Evolutionary conservation across 2,329 filamentous ascomycete genomes (phyloP), one percentile per base, ranked within the genome.

Genomic region (Herpotrichia juniperi): DNA sequence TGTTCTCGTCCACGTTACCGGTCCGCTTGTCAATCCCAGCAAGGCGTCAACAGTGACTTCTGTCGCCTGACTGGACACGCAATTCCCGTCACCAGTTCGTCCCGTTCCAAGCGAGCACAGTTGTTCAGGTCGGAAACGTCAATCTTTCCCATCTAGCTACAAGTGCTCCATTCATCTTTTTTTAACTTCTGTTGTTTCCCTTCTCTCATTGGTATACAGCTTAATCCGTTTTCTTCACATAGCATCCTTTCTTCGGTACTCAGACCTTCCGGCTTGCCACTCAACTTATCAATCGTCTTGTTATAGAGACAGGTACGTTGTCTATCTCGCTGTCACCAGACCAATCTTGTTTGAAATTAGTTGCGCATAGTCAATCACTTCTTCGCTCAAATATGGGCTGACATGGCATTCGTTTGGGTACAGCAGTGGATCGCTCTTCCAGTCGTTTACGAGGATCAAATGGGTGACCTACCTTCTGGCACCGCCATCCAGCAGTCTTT

Each of bases 391-490:
- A 61, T 53, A 74, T 75, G 68, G 66, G 60, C 73, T 76, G 64
- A 76, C 63, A 76, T 75, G 72, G 60, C 72, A 56, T 73, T 72
- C 57, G 58, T 74, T 62, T 76, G 72, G 73, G 60, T 76, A 53
- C 73, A 76, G 54, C 73, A 75, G 71, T 76, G 74, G 74, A 59
- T 76, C 51, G 67, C 73, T 52, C 63, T 76, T 64, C 73, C 74
- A 42, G 51, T 75, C 55, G 56, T 74, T 58, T 63, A 68, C 56
- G 70, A 75, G 52, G 65, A 68, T 56, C 68, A 65, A 55, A 76
- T 76, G 74, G 74, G 73, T 48, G 74, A 76, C 59, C 25, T 72
- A 63, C 68, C 72, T 48, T 54, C 62, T 51, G 64, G 64, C 37
- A 12, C 17, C n/a, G 54, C 66, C 30, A 62, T 60, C 59, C 55